Conservation (phyloP, 2,329 filamentous ascomycete genomes). For the Pseudocercospora vitis region DNA sequence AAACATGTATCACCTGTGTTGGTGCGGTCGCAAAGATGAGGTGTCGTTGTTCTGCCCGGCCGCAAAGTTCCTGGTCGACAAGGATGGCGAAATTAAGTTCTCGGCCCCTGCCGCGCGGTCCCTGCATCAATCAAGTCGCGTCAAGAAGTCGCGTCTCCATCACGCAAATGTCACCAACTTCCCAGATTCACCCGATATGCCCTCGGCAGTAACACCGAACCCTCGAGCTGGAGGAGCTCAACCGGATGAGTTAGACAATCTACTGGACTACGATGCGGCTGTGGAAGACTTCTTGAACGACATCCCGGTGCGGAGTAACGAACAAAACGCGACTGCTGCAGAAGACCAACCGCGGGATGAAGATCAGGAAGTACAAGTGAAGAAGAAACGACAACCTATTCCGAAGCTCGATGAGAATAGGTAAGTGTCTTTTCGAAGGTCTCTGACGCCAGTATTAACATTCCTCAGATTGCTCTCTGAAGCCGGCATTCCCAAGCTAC, state of each 20-base stretch:
- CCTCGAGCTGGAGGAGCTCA: constrained; percentile 20
- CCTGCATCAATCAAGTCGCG: constrained; percentile 10
- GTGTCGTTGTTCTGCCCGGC: not conserved
- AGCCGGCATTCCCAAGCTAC: constrained; percentile 78
- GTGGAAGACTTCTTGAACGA: constrained; percentile 53
- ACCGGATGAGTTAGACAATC: constrained; percentile 59
- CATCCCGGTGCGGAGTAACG: constrained; percentile 43
- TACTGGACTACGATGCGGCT: constrained; percentile 74
- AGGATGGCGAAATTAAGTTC: constrained; percentile 6
- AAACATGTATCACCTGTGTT: not conserved
- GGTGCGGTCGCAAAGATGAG: not conserved
- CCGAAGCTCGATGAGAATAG: constrained; percentile 84
- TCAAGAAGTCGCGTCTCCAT: too few relatives aligned
- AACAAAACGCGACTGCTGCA: constrained; percentile 48
- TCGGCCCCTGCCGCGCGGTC: not conserved
- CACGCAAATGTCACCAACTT: too few relatives aligned
- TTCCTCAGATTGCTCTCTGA: constrained; percentile 71
- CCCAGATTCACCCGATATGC: constrained; percentile 26
- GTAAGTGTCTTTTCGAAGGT: constrained; percentile 44
- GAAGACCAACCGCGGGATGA: constrained; percentile 58
- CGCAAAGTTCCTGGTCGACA: not conserved
- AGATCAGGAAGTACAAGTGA: constrained; percentile 81
- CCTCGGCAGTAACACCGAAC: constrained; percentile 31
- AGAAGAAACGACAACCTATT: constrained; percentile 71
- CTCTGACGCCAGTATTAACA: constrained; percentile 6